These are phyloP conservation scores for Plantago rigida DNA, from an alignment of 305 asterid species.

Conservation along the genomic window DNA sequence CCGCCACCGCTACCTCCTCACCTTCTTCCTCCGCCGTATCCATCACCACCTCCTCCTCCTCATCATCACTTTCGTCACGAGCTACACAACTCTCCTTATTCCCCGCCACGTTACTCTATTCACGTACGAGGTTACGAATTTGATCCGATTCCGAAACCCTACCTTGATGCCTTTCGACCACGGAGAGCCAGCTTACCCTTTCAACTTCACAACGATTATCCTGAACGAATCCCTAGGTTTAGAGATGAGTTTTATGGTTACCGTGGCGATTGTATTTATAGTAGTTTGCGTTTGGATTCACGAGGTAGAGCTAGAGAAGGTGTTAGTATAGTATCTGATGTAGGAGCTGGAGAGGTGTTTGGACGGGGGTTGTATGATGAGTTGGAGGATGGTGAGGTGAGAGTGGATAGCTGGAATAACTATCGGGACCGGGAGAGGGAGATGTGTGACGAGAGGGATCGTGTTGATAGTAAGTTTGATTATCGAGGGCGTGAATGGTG, in stretches of 20 bases:
- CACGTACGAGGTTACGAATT: conserved; percentile 28
- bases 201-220: conserved; percentile 25
- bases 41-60: conserved; percentile 27
- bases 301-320: conserved; percentile 16
- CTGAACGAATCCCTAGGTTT: conserved; percentile 30
- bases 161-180: conserved; percentile 18
- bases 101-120: conserved; percentile 27
- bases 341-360: conserved; percentile 14
- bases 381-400: conserved; percentile 21
- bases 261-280: conserved; percentile 21
- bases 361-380: conserved; percentile 17
- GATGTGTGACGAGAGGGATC: conserved; percentile 7
- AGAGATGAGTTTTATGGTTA: conserved; percentile 23
- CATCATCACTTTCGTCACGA: conserved; percentile 15
- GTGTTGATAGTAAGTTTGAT: conserved; percentile 9
- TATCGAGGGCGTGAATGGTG: neutral
- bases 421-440: conserved; percentile 15
- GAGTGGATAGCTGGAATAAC: conserved; percentile 8
- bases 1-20: conserved; percentile 30
- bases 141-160: conserved; percentile 32
- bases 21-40: conserved; percentile 26
- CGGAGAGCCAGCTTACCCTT: conserved; percentile 27
- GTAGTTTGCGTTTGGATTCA: conserved; percentile 26
- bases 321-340: conserved; percentile 22
- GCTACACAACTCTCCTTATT: neutral